Percentiles rank a stretch among this genome's conserved stretches.
Conservation (phyloP, 805 yeast species). For the Candida schatavii region DNA sequence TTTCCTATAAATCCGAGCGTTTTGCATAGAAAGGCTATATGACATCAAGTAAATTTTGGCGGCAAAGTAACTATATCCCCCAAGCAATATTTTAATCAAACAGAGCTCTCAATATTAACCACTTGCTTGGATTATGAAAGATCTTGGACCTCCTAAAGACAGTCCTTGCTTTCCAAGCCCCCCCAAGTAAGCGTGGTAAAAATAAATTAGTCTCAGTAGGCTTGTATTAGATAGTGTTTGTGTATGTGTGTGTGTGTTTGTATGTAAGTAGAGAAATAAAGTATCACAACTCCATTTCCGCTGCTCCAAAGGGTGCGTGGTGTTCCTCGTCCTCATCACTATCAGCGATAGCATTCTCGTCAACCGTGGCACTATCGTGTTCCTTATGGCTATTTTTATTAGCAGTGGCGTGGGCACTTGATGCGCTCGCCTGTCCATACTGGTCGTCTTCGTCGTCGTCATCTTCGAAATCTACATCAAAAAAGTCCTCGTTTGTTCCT, state of each 20-base stretch:
- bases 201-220: too few species aligned
- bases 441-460: constrained; percentile 58
- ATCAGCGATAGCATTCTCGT: constrained; percentile 35
- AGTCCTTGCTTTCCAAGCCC: too few species aligned
- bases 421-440: constrained; percentile 5
- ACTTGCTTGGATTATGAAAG: too few species aligned
- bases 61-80: too few species aligned
- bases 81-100: too few species aligned
- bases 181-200: too few species aligned
- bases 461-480: constrained; percentile 94
- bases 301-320: constrained; percentile 44
- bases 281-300: constrained; percentile 39
- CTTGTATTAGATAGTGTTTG: too few species aligned
- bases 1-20: neutral
- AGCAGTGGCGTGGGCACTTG: constrained; percentile 1
- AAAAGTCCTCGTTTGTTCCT: constrained; percentile 93
- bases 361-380: constrained; percentile 7
- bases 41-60: too few species aligned
- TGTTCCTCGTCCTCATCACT: constrained; percentile 34
- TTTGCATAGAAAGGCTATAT: too few species aligned
- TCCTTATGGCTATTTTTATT: neutral
- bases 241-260: too few species aligned
- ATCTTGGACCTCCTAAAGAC: too few species aligned
- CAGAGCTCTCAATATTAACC: too few species aligned
- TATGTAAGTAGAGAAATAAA: neutral